Percentiles rank a stretch among this genome's conserved stretches.
phyloP scores from a whole-genome alignment of 2,329 filamentous ascomycete species.

The Juglanconis oblonga region DNA sequence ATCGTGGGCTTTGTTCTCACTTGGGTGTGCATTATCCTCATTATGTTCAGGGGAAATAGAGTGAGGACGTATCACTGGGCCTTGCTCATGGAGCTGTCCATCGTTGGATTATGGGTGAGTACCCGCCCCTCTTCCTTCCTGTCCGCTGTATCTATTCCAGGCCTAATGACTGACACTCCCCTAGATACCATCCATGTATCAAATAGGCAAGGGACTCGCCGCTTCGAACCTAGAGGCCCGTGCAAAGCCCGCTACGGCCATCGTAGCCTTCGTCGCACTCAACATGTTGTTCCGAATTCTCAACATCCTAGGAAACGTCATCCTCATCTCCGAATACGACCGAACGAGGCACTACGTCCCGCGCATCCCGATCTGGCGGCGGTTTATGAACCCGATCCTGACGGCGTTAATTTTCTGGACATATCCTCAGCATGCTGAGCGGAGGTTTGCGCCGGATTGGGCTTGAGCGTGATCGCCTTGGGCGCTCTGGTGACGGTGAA shows the following conservation, averaged over 20 bases:
- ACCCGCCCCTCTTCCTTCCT: constrained; percentile 24
- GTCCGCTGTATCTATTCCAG: too few species aligned
- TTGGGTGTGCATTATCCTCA: constrained; percentile 32
- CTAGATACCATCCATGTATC: constrained; percentile 26
- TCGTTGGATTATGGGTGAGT: constrained; percentile 30
- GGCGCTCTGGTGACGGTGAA: too few species aligned
- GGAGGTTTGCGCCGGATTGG: constrained; percentile 31
- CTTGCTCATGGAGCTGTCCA: constrained; percentile 34
- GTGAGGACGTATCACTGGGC: constrained; percentile 39
- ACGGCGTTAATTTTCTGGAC: constrained; percentile 38
- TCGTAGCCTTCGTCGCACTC: constrained; percentile 15
- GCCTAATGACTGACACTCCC: constrained; percentile 17
- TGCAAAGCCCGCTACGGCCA: background rate
- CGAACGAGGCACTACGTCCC: constrained; percentile 35
- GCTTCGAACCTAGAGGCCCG: background rate
- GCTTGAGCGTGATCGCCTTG: background rate
- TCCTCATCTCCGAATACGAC: constrained; percentile 36
- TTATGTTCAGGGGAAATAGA: constrained; percentile 31
- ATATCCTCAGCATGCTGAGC: constrained; percentile 38
- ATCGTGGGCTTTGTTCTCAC: constrained; percentile 38
- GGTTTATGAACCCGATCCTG: constrained; percentile 26
- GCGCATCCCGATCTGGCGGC: constrained; percentile 23
- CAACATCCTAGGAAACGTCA: constrained; percentile 36
- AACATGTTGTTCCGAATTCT: constrained; percentile 35
- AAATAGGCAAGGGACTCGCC: constrained; percentile 20